Conservation (phyloP, 768 basidiomycete species). For the Trametes punicea region DNA sequence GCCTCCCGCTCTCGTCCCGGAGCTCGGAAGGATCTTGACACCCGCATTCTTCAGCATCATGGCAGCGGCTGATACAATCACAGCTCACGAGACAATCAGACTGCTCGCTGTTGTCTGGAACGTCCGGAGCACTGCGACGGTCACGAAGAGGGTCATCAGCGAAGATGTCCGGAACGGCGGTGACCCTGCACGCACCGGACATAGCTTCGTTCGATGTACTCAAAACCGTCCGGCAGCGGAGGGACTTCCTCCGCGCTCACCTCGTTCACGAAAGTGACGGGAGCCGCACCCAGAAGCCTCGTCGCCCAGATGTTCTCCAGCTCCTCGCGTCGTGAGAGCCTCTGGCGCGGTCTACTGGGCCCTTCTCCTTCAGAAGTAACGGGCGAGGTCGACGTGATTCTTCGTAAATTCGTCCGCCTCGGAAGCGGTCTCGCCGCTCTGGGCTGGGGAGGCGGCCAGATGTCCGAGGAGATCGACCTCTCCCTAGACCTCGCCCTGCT, state of each 20-base stretch:
- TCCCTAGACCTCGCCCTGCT: background rate
- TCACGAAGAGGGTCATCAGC: background rate
- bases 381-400: background rate
- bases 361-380: background rate
- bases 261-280: slow-evolving; percentile 33
- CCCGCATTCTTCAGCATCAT: slow-evolving; percentile 35
- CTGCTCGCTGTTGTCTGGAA: slow-evolving; percentile 14
- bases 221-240: slow-evolving; percentile 39
- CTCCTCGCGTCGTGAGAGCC: background rate
- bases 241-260: slow-evolving; percentile 41
- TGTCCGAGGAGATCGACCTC: background rate
- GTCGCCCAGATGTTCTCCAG: slow-evolving; percentile 28
- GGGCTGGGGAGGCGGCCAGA: background rate
- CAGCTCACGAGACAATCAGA: slow-evolving; percentile 41
- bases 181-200: slow-evolving; percentile 37
- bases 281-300: slow-evolving; percentile 31
- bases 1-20: slow-evolving; percentile 27
- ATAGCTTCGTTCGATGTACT: slow-evolving; percentile 54
- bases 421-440: slow-evolving; percentile 6
- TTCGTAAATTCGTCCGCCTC: background rate
- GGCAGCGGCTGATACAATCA: slow-evolving; percentile 38
- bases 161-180: background rate
- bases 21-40: slow-evolving; percentile 49
- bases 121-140: slow-evolving; percentile 2
- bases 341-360: background rate